Conservation (phyloP, 805 yeast genomes). For the Wickerhamiella galacta region DNA sequence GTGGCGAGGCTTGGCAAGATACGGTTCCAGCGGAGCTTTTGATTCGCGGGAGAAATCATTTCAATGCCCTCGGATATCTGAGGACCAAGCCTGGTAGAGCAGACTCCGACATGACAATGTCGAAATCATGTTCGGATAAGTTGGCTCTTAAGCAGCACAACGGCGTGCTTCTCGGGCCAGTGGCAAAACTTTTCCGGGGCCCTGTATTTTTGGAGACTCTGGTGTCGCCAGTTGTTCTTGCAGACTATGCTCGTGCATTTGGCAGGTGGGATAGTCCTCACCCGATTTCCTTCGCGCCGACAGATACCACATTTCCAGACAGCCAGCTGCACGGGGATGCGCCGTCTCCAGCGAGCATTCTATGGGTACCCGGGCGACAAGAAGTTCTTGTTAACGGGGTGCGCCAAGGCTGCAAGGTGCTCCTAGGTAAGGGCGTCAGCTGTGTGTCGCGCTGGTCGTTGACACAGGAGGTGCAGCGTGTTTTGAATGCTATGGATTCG, state of each 20-base stretch:
- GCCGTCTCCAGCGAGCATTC: conserved; percentile 7
- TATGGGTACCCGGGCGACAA: conserved; percentile 9
- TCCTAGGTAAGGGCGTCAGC: conserved; percentile 7
- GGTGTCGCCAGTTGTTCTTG: conserved; percentile 15
- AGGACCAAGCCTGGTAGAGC: conserved; percentile 86
- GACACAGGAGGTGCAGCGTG: too few relatives aligned
- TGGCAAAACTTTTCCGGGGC: conserved; percentile 13
- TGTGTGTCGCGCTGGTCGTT: conserved; percentile 7
- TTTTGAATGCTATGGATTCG: too few relatives aligned
- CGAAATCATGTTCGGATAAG: conserved; percentile 86
- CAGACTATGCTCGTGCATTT: conserved; percentile 20
- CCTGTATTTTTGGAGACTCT: conserved; percentile 15
- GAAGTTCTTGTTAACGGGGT: conserved; percentile 15
- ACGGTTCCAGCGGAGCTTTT: conserved; percentile 3
- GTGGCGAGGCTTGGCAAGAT: conserved; percentile 8
- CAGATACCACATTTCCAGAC: conserved; percentile 7
- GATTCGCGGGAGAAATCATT: conserved; percentile 13
- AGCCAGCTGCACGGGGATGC: conserved; percentile 4
- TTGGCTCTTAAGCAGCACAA: conserved; percentile 40
- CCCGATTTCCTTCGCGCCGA: conserved; percentile 6
- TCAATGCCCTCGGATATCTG: conserved; percentile 35
- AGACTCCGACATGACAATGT: conserved; percentile 54
- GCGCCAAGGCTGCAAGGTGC: conserved; percentile 10
- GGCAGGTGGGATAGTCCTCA: conserved; percentile 8
- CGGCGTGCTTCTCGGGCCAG: conserved; percentile 21